Percentiles rank a stretch among this genome's conserved stretches.
Evolutionary conservation across 2,329 filamentous ascomycete genomes (phyloP).

Genomic region (Emergomyces pasteurianus): DNA sequence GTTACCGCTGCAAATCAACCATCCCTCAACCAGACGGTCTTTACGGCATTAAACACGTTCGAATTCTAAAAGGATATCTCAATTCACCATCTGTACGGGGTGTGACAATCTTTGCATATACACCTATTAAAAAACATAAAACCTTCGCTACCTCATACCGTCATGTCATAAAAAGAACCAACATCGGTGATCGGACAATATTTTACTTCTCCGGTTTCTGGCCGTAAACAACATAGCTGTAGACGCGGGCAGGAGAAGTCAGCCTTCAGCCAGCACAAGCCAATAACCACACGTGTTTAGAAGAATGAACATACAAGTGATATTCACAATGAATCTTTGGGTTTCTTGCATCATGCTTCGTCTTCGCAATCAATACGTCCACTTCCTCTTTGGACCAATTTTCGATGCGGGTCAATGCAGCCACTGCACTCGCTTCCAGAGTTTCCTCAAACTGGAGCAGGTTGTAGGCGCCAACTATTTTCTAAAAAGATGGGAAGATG

Average conservation of each 20-base stretch:
- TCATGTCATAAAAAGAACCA: background rate
- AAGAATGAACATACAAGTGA: background rate
- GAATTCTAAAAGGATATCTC: background rate
- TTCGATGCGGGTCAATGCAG: conserved; percentile 4
- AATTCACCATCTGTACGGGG: too few species aligned
- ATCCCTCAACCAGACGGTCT: background rate
- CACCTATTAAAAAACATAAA: background rate
- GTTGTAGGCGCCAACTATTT: conserved; percentile 1
- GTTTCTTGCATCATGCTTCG: background rate
- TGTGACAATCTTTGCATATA: background rate
- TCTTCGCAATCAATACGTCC: conserved; percentile 1
- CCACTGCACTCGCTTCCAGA: conserved; percentile 1
- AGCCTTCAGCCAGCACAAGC: background rate
- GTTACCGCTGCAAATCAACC: background rate
- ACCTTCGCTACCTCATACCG: too few species aligned
- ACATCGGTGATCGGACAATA: background rate
- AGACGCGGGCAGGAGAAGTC: background rate
- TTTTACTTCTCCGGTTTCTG: background rate
- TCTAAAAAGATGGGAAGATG: background rate
- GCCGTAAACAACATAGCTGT: conserved; percentile 3
- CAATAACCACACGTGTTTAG: background rate
- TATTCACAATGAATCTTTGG: conserved; percentile 1
- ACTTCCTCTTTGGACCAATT: conserved; percentile 1
- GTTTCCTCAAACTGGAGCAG: background rate
- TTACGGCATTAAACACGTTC: background rate